Evolutionary conservation across 2,329 filamentous ascomycete genomes (phyloP), one percentile per base, ranked within the genome.

Genomic region (Pochonia chlamydosporia): DNA sequence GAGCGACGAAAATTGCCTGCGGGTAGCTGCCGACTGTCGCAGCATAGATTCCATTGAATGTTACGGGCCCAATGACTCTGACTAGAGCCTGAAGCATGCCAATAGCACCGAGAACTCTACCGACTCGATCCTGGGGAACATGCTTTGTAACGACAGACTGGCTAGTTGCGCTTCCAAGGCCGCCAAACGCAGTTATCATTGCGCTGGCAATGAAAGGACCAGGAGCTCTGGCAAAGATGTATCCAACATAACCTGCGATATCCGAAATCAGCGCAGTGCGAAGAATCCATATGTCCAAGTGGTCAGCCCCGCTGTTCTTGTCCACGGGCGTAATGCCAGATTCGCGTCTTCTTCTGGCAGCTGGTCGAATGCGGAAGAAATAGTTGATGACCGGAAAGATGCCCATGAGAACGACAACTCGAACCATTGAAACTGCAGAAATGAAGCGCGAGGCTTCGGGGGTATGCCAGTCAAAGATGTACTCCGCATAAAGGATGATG

Each of bases 121-220:
- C 93, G 0, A 93, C 85, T 40, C 80, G 79, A 53, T 93, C 87
- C 1, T 82, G 75, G 0, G 91, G 89, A 0, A 97, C 85, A 63
- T 97, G 93, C 63, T 96, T 97, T 18, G 90, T 96, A 43, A 96
- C 71, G 1, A 86, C 79, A 2, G 87, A 85, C 60, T 95, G 89
- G 43, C 95, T 74, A 0, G 88, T 93, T 1, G 93, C 91, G 30
- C 85, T 85, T 1, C 86, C 91, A 40, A 97, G 83, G 1, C 91
- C 91, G 21, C 92, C 92, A 33, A 95, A 69, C 0, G 89, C 78
- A 2, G 89, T 85, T 16, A 91, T 57, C 39, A 88, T 72, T 41
- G 89, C 92, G 16, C 83, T 85, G 1, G 81, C 52, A 3, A 88
- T 76, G 64, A 96, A 93, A 1, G 87, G 54, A 0, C 71, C 66